phyloP scores from a whole-genome alignment of 73 alveolate genomes.

The Paramecium tetraurelia region DNA sequence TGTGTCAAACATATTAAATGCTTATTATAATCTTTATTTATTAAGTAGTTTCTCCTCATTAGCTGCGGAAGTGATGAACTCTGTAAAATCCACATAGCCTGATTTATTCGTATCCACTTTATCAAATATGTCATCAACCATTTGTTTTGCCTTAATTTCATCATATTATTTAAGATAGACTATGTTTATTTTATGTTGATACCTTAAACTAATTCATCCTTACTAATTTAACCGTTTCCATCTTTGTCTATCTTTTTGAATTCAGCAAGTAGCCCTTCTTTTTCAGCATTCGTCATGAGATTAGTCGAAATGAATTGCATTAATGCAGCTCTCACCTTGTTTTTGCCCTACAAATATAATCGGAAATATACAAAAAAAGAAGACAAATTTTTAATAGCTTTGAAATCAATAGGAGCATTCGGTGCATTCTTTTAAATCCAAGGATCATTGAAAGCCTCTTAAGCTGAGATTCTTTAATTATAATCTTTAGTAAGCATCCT shows the following conservation, averaged over 20 bases:
- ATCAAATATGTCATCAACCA: constrained; percentile 56
- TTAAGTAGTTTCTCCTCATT: not conserved
- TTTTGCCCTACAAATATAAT: not conserved
- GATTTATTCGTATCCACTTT: constrained; percentile 47
- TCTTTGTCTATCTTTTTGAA: constrained; percentile 34
- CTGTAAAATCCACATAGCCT: constrained; percentile 51
- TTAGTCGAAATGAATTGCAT: constrained; percentile 48
- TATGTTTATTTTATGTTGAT: not conserved
- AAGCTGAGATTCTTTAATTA: constrained; percentile 43
- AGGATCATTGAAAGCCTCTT: constrained; percentile 58
- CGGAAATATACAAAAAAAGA: not conserved
- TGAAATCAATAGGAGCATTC: not conserved
- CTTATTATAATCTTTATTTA: not conserved
- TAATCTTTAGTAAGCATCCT: constrained; percentile 41
- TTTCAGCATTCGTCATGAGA: constrained; percentile 31
- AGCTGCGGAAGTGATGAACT: not conserved
- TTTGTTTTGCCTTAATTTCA: not conserved
- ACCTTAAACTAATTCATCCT: constrained; percentile 61
- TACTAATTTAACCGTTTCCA: constrained; percentile 47
- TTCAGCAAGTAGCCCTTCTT: constrained; percentile 12
- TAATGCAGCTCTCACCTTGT: constrained; percentile 47
- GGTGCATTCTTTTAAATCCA: constrained; percentile 64
- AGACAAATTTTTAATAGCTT: constrained; percentile 33
- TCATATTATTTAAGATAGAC: not conserved
- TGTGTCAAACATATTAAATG: not conserved